Percentiles rank a stretch among this genome's conserved stretches.
Conservation (phyloP, 1,284 basidiomycete species). For the Polyporus tsugae region DNA sequence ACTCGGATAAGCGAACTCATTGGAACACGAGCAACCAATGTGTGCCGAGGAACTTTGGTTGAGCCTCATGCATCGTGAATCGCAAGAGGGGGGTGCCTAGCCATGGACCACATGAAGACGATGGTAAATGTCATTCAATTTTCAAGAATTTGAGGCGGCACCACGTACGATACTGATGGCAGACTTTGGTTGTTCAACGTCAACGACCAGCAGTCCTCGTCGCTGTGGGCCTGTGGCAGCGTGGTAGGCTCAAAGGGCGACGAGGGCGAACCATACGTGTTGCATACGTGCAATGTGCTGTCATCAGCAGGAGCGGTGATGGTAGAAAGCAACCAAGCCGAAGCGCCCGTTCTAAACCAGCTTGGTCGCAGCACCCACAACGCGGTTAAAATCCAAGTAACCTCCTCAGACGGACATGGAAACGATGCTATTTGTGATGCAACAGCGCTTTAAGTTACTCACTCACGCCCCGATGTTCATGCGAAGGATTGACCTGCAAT, state of each 20-base stretch:
- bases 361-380: background rate
- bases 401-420: background rate
- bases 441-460: background rate
- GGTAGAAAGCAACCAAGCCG: background rate
- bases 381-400: background rate
- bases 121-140: background rate
- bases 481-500: background rate
- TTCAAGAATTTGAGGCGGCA: background rate
- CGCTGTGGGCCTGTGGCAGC: background rate
- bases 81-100: background rate
- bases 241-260: background rate
- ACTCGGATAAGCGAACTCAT: background rate
- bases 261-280: too few relatives aligned
- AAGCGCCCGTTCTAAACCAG: background rate
- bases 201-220: background rate
- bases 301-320: background rate
- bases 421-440: background rate
- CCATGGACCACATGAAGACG: background rate
- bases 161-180: background rate
- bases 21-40: background rate
- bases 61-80: background rate
- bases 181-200: too few relatives aligned
- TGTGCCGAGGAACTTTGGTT: background rate
- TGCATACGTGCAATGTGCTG: background rate
- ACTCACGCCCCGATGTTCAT: background rate